A percentile compares a stretch with the other conserved stretches of the same genome.
Evolutionary conservation across 805 yeast genomes (phyloP).

Genomic region (Saccharomycopsis fodiens): DNA sequence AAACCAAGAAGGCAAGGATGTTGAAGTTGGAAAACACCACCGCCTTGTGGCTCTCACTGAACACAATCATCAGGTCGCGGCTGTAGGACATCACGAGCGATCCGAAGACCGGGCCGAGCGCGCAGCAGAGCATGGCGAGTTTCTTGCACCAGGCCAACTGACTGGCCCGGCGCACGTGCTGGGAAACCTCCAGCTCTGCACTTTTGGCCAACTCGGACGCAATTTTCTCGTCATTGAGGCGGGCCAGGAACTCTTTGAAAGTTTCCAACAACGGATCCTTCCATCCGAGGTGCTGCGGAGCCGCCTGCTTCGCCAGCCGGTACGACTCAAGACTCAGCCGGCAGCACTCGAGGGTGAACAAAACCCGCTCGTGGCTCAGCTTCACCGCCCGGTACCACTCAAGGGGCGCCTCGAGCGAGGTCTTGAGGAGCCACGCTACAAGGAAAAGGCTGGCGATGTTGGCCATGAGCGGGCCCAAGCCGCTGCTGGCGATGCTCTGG

Average conservation of each 20-base stretch:
- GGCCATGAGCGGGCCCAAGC: not conserved
- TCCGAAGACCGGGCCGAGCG: not conserved
- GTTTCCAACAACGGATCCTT: not conserved
- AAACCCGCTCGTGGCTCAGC: not conserved
- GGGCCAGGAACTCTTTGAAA: not conserved
- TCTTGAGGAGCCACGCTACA: not conserved
- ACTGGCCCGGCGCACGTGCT: not conserved
- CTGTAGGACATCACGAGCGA: not conserved
- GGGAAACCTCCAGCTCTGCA: not conserved
- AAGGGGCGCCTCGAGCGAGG: not conserved
- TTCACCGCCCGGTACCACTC: not conserved
- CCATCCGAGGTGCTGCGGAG: not conserved
- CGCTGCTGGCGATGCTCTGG: not conserved
- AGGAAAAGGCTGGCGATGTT: not conserved
- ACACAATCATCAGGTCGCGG: not conserved
- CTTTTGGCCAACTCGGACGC: not conserved
- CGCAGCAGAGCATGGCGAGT: not conserved
- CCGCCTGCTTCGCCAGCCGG: not conserved
- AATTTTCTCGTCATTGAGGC: not conserved
- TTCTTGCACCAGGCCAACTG: not conserved
- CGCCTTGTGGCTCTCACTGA: not conserved
- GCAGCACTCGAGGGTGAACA: not conserved
- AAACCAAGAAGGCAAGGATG: not conserved
- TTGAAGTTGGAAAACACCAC: not conserved
- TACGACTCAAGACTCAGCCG: not conserved